A percentile compares a stretch with the other conserved stretches of the same genome.
phyloP scores from a whole-genome alignment of 129 eudicot species.

The Chrysanthemum seticuspe region DNA sequence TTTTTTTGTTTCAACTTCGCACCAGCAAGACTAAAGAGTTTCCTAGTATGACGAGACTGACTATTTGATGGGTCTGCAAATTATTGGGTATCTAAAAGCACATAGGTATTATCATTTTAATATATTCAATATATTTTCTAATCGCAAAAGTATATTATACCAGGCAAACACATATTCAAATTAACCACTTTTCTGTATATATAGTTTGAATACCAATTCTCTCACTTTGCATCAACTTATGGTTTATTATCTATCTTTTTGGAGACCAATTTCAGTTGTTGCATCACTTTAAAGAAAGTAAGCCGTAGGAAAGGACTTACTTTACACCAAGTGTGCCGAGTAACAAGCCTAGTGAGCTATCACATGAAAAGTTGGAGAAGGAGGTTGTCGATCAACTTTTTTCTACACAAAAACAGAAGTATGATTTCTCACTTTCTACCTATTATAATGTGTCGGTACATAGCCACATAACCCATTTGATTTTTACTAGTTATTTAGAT shows the following conservation, averaged over 20 bases:
- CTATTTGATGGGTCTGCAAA: too few species aligned
- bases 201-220: too few species aligned
- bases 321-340: constrained; percentile 32
- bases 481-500: not conserved
- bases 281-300: constrained; percentile 40
- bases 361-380: constrained; percentile 48
- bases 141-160: too few species aligned
- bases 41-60: too few species aligned
- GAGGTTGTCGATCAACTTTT: constrained; percentile 48
- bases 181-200: too few species aligned
- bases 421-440: not conserved
- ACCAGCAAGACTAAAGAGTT: too few species aligned
- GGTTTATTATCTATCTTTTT: not conserved
- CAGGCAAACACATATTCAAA: too few species aligned
- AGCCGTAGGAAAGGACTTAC: constrained; percentile 52
- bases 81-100: too few species aligned
- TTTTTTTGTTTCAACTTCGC: too few species aligned
- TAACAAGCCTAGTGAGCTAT: constrained; percentile 48
- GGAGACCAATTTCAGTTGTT: constrained; percentile 49
- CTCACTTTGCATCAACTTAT: not conserved
- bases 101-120: too few species aligned
- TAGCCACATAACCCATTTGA: not conserved
- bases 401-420: constrained; percentile 15
- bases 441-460: not conserved
- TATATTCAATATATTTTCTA: too few species aligned